These are phyloP conservation scores for Draba incana DNA, from an alignment of 345 rosid species.

Conservation along the genomic window DNA sequence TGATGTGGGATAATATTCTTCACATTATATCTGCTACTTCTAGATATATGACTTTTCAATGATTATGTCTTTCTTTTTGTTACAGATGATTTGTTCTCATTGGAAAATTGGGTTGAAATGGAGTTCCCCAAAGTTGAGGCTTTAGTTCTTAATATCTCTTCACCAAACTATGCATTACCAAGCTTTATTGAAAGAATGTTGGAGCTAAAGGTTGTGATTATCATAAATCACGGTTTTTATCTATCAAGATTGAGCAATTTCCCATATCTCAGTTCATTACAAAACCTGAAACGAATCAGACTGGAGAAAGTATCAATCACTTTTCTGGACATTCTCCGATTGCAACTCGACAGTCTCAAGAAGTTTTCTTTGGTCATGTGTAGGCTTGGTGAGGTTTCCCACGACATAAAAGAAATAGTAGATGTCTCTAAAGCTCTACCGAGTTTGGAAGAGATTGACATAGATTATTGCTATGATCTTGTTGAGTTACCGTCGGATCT, in stretches of 20 bases:
- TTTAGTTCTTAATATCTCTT: conserved; percentile 47
- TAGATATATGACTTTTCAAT: not conserved
- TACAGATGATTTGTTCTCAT: conserved; percentile 55
- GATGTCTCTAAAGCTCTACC: conserved; percentile 37
- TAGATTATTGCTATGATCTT: conserved; percentile 56
- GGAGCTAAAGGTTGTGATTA: conserved; percentile 50
- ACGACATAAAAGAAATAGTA: not conserved
- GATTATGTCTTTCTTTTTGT: not conserved
- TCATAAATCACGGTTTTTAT: conserved; percentile 46
- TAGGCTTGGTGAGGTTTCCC: conserved; percentile 37
- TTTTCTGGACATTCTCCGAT: not conserved
- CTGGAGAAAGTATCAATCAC: conserved; percentile 50
- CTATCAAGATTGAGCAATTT: conserved; percentile 47
- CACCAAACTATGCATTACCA: conserved; percentile 50
- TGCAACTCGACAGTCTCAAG: conserved; percentile 37
- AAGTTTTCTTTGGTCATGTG: conserved; percentile 57
- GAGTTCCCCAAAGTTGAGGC: conserved; percentile 49
- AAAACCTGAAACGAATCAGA: conserved; percentile 57
- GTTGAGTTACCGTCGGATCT: conserved; percentile 45
- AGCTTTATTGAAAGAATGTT: conserved; percentile 47
- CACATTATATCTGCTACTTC: too few relatives aligned
- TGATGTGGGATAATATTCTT: too few relatives aligned
- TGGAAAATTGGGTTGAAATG: conserved; percentile 44
- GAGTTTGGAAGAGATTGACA: conserved; percentile 53
- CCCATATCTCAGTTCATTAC: conserved; percentile 36